Evolutionary conservation across 495 filamentous ascomycete species (phyloP), one percentile per base, ranked within the genome.

Genomic region (Penicillium malachiteum): DNA sequence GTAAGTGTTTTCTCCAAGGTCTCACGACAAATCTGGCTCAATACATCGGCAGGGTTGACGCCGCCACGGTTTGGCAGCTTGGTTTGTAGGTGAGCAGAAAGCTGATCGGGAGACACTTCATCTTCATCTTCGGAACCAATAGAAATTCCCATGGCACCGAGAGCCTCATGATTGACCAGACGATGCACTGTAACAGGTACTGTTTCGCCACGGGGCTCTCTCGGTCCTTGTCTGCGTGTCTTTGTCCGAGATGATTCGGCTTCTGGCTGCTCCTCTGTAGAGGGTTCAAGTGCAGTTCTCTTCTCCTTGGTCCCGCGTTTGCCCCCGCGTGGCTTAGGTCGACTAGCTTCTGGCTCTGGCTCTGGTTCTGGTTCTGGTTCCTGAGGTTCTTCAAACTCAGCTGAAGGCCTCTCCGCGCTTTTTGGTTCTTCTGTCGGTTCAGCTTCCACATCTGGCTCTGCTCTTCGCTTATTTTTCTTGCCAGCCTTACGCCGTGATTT

Each of bases 21-120:
- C 63, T 90, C 87, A 40, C 84, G 79, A 68, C 86, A 89, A 40
- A 90, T 78, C 65, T 89, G 85, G 45, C 80, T 76, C 9, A 90
- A 65, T 0, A 90, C 87, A 47, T 91, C 87, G 14, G 88, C 77
- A 1, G 82, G 73, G 57, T 89, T 90, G 52, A 88, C 85, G 31
- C 84, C 86, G 26, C 77, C 77, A n/a, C 82, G 80, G 55, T 75
- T 84, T 10, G 81, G 73, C 11, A 76, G 62, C 37, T 71, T 74
- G 16, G 66, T 62, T 40, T 70, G 66, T 50, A 70, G 65, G 33
- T 50, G 56, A 9, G 58, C 58, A 0, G 68, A 63, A 18, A 68
- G 54, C 47, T 74, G 71, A 42, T 77, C 77, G 6, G 68, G 44
- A 9, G 72, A 65, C 34, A 66, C 71, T 50, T 68, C 70, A 13